These are phyloP conservation scores for Pleurotus tuber-regium DNA, from an alignment of 768 basidiomycete genomes.

Conservation along the genomic window DNA sequence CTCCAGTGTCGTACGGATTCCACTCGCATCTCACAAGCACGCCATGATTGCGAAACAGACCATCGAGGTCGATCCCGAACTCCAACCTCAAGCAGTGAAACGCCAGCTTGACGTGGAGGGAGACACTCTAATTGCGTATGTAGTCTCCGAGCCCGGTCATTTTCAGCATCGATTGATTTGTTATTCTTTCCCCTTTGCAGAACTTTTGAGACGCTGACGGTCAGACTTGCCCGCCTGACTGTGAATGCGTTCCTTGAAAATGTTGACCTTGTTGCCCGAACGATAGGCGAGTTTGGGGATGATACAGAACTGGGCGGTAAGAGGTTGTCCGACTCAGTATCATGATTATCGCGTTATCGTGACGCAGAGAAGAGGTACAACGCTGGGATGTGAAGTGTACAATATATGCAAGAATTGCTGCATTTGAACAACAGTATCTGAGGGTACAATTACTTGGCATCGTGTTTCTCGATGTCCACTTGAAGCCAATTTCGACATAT, in stretches of 20 bases:
- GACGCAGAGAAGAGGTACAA: too few relatives aligned
- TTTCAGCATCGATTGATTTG: conserved; percentile 10
- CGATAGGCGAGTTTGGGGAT: conserved; percentile 76
- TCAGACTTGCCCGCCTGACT: conserved; percentile 81
- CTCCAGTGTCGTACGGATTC: conserved; percentile 66
- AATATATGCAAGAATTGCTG: too few relatives aligned
- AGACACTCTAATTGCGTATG: conserved; percentile 74
- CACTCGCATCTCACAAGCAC: conserved; percentile 72
- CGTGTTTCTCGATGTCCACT: conserved; percentile 1
- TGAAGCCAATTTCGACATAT: not conserved
- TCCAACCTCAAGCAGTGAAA: conserved; percentile 79
- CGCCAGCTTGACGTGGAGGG: conserved; percentile 61
- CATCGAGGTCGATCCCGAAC: conserved; percentile 84
- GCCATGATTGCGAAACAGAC: conserved; percentile 79
- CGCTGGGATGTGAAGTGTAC: too few relatives aligned
- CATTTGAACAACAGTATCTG: not conserved
- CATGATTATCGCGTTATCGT: too few relatives aligned
- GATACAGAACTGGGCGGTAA: conserved; percentile 43
- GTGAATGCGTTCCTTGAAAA: conserved; percentile 90
- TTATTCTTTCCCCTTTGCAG: conserved; percentile 30
- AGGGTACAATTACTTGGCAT: conserved; percentile 2
- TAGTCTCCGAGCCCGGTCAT: conserved; percentile 15
- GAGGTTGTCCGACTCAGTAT: too few relatives aligned
- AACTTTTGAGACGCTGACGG: conserved; percentile 72
- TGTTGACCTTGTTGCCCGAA: conserved; percentile 80